These are phyloP conservation scores for Chytriomyces hyalinus DNA, from an alignment of 192 early-diverging fungal species.

Conservation along the genomic window DNA sequence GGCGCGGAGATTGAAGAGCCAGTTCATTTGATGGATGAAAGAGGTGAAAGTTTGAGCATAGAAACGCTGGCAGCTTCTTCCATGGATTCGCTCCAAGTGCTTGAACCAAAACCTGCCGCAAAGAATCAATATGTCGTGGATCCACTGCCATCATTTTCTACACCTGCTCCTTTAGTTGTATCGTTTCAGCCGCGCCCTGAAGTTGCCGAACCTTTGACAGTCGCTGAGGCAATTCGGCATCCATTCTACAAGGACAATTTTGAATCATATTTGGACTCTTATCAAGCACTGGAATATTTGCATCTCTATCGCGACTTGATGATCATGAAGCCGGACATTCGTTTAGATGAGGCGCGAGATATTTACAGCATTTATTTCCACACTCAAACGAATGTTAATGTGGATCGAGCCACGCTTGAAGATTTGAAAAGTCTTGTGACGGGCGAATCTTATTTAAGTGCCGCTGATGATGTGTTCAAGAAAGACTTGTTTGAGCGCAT, in stretches of 20 bases:
- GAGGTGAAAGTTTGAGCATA: neutral
- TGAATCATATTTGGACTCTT: neutral
- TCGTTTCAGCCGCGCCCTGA: neutral
- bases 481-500: neutral
- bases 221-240: neutral
- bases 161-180: neutral
- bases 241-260: neutral
- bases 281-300: neutral
- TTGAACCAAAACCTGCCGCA: neutral
- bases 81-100: neutral
- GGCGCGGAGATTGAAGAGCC: too few species aligned
- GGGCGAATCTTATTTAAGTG: neutral
- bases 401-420: neutral
- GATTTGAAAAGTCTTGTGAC: neutral
- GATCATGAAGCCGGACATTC: neutral
- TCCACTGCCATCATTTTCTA: neutral
- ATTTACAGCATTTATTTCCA: constrained; percentile 3
- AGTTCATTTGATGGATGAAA: too few species aligned
- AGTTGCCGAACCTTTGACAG: neutral
- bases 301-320: constrained; percentile 1
- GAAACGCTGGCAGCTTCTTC: neutral
- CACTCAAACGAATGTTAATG: neutral
- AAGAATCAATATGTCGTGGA: neutral
- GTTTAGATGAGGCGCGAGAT: constrained; percentile 5
- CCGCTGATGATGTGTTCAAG: neutral